Evolutionary conservation across 2,329 filamentous ascomycete genomes (phyloP).

Genomic region (Aspergillus fijiensis): DNA sequence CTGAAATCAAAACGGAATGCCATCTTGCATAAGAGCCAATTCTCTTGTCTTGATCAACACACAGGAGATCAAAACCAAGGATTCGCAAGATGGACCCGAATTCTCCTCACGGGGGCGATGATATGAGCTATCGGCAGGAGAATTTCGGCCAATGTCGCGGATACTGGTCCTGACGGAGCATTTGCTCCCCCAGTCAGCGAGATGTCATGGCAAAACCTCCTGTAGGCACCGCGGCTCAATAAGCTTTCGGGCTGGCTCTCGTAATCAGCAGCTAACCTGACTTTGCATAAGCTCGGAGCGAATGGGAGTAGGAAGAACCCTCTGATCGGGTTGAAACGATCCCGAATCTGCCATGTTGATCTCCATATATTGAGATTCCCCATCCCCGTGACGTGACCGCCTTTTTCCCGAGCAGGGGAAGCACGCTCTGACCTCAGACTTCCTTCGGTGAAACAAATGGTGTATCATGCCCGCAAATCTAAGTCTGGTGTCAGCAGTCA

Average conservation of each 20-base stretch:
- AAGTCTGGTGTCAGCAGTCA: conserved; percentile 1
- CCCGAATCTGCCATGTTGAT: neutral
- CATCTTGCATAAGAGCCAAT: neutral
- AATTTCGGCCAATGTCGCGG: neutral
- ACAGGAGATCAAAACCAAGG: neutral
- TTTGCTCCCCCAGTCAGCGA: neutral
- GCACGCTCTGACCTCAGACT: neutral
- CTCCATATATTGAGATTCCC: neutral
- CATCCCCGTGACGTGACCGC: neutral
- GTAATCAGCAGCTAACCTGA: neutral
- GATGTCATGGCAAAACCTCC: neutral
- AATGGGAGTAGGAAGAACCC: neutral
- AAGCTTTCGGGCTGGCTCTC: neutral
- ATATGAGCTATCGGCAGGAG: neutral
- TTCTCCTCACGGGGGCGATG: neutral
- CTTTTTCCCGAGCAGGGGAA: neutral
- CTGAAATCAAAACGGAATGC: neutral
- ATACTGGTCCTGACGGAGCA: neutral
- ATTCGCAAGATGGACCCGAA: neutral
- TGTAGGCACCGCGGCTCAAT: neutral
- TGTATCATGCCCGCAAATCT: too few species aligned
- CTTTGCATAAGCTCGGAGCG: neutral
- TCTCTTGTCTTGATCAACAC: neutral
- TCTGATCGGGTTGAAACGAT: neutral
- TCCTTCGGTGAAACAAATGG: neutral